Base-by-base conservation (phyloP, 805 yeast species). In the Lachancea lanzarotensis region DNA sequence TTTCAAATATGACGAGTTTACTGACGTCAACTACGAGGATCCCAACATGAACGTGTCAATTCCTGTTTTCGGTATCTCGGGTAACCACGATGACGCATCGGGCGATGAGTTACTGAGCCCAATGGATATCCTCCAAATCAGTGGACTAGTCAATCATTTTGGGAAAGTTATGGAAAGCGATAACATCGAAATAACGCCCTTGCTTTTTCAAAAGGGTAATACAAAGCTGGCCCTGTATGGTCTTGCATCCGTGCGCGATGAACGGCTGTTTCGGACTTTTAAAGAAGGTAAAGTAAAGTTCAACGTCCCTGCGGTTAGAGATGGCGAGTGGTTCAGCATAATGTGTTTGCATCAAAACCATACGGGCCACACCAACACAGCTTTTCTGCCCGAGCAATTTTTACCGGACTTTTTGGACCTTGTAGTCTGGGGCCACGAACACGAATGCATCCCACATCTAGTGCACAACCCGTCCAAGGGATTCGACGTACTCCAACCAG, bases 351-450 rank as follows among this genome's bases (percentile, higher is more conserved):
- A 93, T 63, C 98, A 93, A 65, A 93, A 93, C 64, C 96, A 86
- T 59, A 75, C 81, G 2, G 79, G 83, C 4, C 90, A 90, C 55
- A 78, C 95, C 1, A 79, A 79, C 36, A 85, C 95, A 0, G 81
- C 87, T 3, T 84, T 84, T 52, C 69, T 93, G 3, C 98, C 97
- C 5, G 98, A 90, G 51, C 74, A 72, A 43, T 84, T 85, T 53
- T 66, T 93, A 19, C 98, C 98, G 0, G 69, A 73, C 8, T 89
- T 90, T 59, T 56, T 93, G 38, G 89, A 93, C 58, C 70, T 91
- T 45, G 81, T 93, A 0, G 67, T 90, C 1, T 93, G 98, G 98
- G 98, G 98, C 15, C 98, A 93, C 63, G 98, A 93, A 61, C 98
- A 93, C 64, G 97, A 93, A 60, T 88, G 97, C 57, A 73, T 82